Evolutionary conservation across 2,329 filamentous ascomycete species (phyloP).

Genomic region (Neurospora sp.): DNA sequence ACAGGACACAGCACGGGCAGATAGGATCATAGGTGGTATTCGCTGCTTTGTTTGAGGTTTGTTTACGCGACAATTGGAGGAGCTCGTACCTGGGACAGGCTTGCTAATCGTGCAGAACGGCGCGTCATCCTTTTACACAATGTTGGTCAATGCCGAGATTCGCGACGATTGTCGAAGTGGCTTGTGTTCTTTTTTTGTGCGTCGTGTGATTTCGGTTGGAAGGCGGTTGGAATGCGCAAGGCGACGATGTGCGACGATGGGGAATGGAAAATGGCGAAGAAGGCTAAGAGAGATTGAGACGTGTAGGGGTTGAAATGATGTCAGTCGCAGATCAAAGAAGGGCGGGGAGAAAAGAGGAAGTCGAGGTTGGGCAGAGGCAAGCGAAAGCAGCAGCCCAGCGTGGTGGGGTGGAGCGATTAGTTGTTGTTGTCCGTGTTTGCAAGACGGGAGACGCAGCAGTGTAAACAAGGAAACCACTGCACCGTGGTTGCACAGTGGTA

Average conservation of each 20-base stretch:
- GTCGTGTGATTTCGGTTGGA: neutral
- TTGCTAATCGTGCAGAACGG: constrained; percentile 34
- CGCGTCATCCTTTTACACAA: constrained; percentile 19
- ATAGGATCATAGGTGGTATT: constrained; percentile 2
- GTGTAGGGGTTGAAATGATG: constrained; percentile 14
- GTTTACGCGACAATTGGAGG: neutral
- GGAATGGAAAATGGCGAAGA: neutral
- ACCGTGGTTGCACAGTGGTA: neutral
- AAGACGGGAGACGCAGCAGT: neutral
- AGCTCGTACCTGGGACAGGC: constrained; percentile 26
- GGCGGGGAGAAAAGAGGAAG: neutral
- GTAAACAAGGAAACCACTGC: neutral
- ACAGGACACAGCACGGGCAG: constrained; percentile 5
- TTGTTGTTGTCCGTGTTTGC: neutral
- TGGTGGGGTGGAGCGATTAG: neutral
- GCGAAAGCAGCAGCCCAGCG: neutral
- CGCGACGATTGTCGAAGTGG: neutral
- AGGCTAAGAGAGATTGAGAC: constrained; percentile 4
- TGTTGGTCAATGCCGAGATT: neutral
- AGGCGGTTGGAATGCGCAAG: neutral
- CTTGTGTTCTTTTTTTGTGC: neutral
- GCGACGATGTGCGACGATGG: neutral
- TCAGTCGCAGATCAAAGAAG: constrained; percentile 12
- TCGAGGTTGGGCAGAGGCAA: neutral
- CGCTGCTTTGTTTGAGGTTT: neutral